These are phyloP conservation scores for Suillus bovinus DNA, from an alignment of 768 basidiomycete species.

Conservation along the genomic window DNA sequence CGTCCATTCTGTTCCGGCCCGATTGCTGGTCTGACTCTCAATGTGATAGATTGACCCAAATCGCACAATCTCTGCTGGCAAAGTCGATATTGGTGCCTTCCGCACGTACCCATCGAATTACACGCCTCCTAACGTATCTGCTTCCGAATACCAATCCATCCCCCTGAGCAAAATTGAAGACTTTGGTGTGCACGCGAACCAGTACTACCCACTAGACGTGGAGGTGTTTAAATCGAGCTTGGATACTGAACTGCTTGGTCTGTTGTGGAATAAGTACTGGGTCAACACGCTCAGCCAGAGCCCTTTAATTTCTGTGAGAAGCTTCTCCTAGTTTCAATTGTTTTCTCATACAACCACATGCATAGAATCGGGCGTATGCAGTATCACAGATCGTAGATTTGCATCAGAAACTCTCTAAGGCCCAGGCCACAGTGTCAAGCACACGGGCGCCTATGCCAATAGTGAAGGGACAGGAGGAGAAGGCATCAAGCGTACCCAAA, in stretches of 20 bases:
- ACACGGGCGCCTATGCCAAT: slow-evolving; percentile 60
- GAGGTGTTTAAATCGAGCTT: slow-evolving; percentile 92
- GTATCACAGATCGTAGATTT: slow-evolving; percentile 90
- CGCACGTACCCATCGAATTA: slow-evolving; percentile 96
- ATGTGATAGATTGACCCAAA: slow-evolving; percentile 87
- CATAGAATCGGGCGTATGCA: slow-evolving; percentile 90
- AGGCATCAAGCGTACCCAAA: slow-evolving; percentile 36
- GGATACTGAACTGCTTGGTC: slow-evolving; percentile 83
- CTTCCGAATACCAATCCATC: slow-evolving; percentile 94
- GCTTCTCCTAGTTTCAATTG: neutral
- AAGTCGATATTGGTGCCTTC: slow-evolving; percentile 99
- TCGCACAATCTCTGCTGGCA: slow-evolving; percentile 96
- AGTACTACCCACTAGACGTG: slow-evolving; percentile 93
- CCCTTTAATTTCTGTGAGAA: slow-evolving; percentile 82
- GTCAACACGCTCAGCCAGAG: slow-evolving; percentile 95
- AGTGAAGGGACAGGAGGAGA: slow-evolving; percentile 53
- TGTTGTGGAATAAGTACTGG: slow-evolving; percentile 99
- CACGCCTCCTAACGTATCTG: slow-evolving; percentile 68
- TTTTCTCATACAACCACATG: neutral
- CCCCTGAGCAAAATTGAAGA: slow-evolving; percentile 98
- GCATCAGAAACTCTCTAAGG: slow-evolving; percentile 84
- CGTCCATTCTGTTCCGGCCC: slow-evolving; percentile 28
- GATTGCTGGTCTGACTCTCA: neutral
- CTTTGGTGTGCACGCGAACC: slow-evolving; percentile 96
- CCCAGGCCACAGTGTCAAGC: slow-evolving; percentile 53